Conservation (phyloP, 2,329 filamentous ascomycete genomes). For the Fonsecaea multimorphosa region DNA sequence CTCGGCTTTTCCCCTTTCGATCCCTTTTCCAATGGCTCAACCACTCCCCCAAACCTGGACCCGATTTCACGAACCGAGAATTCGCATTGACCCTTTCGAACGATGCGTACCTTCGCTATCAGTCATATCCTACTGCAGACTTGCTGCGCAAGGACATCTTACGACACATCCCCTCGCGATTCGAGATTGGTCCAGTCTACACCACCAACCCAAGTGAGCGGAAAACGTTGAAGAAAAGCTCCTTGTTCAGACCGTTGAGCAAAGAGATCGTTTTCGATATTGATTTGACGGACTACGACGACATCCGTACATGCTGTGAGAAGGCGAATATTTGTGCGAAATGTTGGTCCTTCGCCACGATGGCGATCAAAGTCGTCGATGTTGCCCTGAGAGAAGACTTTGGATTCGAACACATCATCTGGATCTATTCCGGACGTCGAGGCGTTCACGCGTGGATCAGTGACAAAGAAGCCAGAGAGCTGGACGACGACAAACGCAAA, state of each 20-base stretch:
- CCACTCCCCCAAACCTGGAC: constrained; percentile 82
- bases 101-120: constrained; percentile 90
- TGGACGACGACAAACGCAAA: constrained; percentile 84
- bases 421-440: constrained; percentile 97
- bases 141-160: constrained; percentile 89
- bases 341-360: constrained; percentile 97
- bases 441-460: constrained; percentile 99
- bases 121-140: constrained; percentile 74
- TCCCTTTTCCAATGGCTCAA: constrained; percentile 98
- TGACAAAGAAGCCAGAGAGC: constrained; percentile 79
- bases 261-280: constrained; percentile 99
- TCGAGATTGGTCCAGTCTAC: constrained; percentile 99
- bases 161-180: constrained; percentile 84
- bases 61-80: constrained; percentile 90
- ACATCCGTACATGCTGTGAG: constrained; percentile 91
- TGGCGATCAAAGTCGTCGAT: constrained; percentile 95
- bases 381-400: constrained; percentile 88
- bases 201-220: constrained; percentile 90
- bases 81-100: constrained; percentile 95
- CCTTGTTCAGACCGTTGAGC: constrained; percentile 81
- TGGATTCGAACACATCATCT: constrained; percentile 94
- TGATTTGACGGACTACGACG: constrained; percentile 98
- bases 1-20: constrained; percentile 92
- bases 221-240: constrained; percentile 80
- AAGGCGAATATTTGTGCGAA: constrained; percentile 92